Conservation (phyloP, 371 early-diverging fungal species). For the Capniomyces stellatus region DNA sequence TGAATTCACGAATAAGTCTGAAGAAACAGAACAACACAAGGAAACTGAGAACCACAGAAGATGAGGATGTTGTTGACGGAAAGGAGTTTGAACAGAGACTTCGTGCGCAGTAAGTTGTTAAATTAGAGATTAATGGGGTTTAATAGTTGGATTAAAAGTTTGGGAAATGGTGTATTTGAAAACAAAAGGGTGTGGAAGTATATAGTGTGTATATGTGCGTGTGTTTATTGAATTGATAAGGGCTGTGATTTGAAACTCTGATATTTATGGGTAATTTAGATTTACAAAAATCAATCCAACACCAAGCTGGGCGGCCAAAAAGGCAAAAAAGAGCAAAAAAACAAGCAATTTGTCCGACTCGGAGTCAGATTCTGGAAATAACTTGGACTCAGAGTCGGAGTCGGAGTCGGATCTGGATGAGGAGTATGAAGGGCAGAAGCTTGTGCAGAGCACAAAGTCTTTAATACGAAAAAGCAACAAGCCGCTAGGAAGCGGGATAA, state of each 20-base stretch:
- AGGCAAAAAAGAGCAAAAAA: conserved; percentile 9
- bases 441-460: conserved; percentile 9
- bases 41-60: conserved; percentile 54
- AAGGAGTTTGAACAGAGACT: conserved; percentile 65
- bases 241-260: too few species aligned
- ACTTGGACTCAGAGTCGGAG: too few species aligned
- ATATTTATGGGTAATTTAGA: too few species aligned
- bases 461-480: conserved; percentile 11
- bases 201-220: too few species aligned
- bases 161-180: too few species aligned
- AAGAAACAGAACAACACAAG: conserved; percentile 37
- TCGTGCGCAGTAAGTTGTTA: conserved; percentile 54
- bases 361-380: too few species aligned
- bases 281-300: conserved; percentile 61
- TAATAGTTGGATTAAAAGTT: too few species aligned
- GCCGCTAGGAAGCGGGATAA: conserved; percentile 7
- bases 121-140: too few species aligned
- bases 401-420: too few species aligned
- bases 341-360: too few species aligned
- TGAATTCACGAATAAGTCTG: conserved; percentile 43
- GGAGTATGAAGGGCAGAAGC: conserved; percentile 6
- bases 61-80: conserved; percentile 53
- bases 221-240: too few species aligned
- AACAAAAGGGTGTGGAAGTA: too few species aligned
- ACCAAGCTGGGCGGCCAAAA: conserved; percentile 66